Base-by-base conservation (phyloP, 1,284 basidiomycete species). In the Rhodofomes roseus region DNA sequence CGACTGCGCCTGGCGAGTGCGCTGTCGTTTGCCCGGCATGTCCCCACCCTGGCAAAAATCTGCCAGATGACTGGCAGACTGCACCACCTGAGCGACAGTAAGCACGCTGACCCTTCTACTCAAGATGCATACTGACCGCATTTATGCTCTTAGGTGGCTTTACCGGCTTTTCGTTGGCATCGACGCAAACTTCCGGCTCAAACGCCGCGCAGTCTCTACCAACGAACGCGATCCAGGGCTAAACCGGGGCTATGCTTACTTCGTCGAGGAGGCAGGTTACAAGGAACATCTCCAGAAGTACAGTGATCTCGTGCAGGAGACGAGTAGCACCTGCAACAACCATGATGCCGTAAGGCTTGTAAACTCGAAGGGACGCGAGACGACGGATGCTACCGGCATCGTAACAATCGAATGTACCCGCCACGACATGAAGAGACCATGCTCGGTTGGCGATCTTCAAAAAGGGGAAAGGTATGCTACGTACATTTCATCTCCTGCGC, bases 261-360 rank as follows among this genome's bases (percentile, higher is more conserved):
- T 74, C 51, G 70, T 74, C 4, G 61, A 68, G 22, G 53, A 63
- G 12, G 54, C 39, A 1, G 37, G 37, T 0, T 75, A 72, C 53
- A 56, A 65, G 34, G 44, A 4, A 2, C 37, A 52, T 27, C 14
- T 58, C 20, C 2, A 48, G 8, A 52, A 9, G 20, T 29, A 37
- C 27, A 50, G 20, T 2, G 31, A 37, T 14, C 4, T 2, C 4
- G 40, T 41, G 11, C 11, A 52, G 25, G 36, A 41, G 16, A 50
- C 52, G 16, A 22, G 5, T 16, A 58, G 50, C 39, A 58, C 48
- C 2, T 63, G 62, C 54, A 60, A 60, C 46, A 63, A 58, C 39
- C 59, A 63, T 14, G 56, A 63, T 20, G 54, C 62, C 5, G 54
- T 60, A 36, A 60, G 56, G 51, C 55, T 60, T 1, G 59, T 56